Evolutionary conservation across 164 flowering plant genomes (phyloP), one percentile per base, ranked within the genome.

Genomic region (Chimonanthus praecox): DNA sequence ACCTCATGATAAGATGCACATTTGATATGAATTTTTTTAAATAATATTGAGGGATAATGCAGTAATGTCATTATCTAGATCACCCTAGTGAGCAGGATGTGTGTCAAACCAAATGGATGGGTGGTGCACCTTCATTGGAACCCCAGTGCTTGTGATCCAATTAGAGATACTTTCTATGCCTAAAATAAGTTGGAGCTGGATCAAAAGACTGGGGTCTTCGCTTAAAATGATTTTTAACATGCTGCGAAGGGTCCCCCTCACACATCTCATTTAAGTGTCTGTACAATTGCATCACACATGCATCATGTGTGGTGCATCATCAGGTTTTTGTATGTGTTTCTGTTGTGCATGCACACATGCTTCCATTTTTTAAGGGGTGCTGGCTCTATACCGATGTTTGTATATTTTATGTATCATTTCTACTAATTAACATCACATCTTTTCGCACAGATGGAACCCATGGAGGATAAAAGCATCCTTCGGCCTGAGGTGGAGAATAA

Each of bases 401-500:
- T 54, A 9, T 9, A 15, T 51, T 51, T 15, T 51, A 51, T 9
- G 16, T 54, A 13, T 54, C 16, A n/a, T 54, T 54, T 54, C 16
- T 13, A 54, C 5, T 10, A 54, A 54, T 54, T 54, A 9, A 9
- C 51, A 49, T 9, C 60, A 54, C 16, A 54, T 54, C 8, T 63
- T 20, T 63, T 7, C 66, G 10, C 63, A 46, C 73, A 83, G 89
- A 87, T 86, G 89, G 83, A 77, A 64, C 69, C 86, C 49, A 46
- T 78, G 50, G 83, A 85, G 48, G 86, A 81, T 73, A 83, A 79
- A 51, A 47, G 64, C 6, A 84, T 82, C 75, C 78, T 80, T 75
- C 85, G 81, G 67, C 80, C 80, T 33, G 88, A 83, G 49, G 87
- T 82, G 72, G 89, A 85, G 63, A 76, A 72, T 68, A 81, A 84